These are phyloP conservation scores for Naematelia encephala DNA, from an alignment of 768 basidiomycete genomes.

Conservation along the genomic window DNA sequence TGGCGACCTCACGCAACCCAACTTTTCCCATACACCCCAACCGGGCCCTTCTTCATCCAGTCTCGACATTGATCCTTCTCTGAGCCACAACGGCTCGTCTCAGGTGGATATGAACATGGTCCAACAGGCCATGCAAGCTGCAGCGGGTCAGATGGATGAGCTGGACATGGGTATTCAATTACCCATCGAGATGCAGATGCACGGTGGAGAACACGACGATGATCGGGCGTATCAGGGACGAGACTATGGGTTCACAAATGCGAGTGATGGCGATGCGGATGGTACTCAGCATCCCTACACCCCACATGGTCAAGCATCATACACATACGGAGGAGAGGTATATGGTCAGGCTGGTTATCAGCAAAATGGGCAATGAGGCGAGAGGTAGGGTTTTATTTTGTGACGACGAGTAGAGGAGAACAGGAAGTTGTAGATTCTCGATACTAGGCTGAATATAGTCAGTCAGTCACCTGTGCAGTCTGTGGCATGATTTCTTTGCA, in stretches of 20 bases:
- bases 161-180: conserved; percentile 44
- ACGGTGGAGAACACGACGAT: conserved; percentile 25
- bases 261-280: not conserved
- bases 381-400: not conserved
- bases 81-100: not conserved
- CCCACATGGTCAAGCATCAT: not conserved
- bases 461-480: no score
- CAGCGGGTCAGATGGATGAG: conserved; percentile 38
- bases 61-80: conserved; percentile 8
- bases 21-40: not conserved
- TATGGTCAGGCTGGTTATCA: not conserved
- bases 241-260: not conserved
- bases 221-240: conserved; percentile 11
- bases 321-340: not conserved
- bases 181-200: conserved; percentile 47
- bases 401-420: not conserved
- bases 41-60: conserved; percentile 4
- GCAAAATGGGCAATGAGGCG: not conserved
- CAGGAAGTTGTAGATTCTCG: not conserved
- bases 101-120: conserved; percentile 40
- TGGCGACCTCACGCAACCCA: not conserved
- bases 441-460: no score
- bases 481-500: no score
- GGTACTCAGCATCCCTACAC: not conserved
- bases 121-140: conserved; percentile 29